Evolutionary conservation across 164 flowering plant genomes (phyloP).

Genomic region (Liriodendron chinense): DNA sequence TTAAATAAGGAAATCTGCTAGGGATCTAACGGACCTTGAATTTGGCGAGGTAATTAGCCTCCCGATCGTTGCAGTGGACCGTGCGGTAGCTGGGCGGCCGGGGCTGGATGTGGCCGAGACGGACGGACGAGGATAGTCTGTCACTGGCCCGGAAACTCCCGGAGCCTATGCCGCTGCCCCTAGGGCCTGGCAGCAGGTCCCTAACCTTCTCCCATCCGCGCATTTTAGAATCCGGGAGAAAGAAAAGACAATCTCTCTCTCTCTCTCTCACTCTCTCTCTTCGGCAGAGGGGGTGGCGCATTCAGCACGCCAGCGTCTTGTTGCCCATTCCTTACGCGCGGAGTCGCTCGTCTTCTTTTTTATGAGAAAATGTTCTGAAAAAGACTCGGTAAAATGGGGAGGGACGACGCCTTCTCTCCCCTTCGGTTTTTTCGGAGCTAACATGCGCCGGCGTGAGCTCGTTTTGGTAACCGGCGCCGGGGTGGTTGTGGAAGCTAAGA

Average conservation of each 20-base stretch:
- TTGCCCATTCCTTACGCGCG: not conserved
- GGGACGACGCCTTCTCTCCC: not conserved
- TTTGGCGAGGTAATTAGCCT: conserved; percentile 57
- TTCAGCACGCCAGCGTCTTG: not conserved
- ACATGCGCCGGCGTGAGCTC: not conserved
- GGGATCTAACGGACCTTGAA: conserved; percentile 55
- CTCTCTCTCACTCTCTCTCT: too few relatives aligned
- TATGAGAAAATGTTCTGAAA: too few relatives aligned
- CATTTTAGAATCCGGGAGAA: conserved; percentile 19
- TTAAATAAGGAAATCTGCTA: not conserved
- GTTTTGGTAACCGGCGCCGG: not conserved
- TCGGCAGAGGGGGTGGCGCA: not conserved
- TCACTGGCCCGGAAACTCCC: conserved; percentile 16
- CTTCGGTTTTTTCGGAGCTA: not conserved
- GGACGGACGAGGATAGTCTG: conserved; percentile 40
- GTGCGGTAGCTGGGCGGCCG: conserved; percentile 87
- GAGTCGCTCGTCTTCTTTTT: too few relatives aligned
- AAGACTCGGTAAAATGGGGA: not conserved
- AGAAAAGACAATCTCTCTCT: not conserved
- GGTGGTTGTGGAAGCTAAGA: not conserved
- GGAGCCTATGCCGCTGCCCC: conserved; percentile 5
- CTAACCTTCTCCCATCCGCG: conserved; percentile 44
- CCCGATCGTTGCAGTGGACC: conserved; percentile 79
- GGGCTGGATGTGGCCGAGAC: conserved; percentile 79
- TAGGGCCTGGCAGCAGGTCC: conserved; percentile 26